Conservation (phyloP, 768 basidiomycete genomes). For the Vararia minispora region DNA sequence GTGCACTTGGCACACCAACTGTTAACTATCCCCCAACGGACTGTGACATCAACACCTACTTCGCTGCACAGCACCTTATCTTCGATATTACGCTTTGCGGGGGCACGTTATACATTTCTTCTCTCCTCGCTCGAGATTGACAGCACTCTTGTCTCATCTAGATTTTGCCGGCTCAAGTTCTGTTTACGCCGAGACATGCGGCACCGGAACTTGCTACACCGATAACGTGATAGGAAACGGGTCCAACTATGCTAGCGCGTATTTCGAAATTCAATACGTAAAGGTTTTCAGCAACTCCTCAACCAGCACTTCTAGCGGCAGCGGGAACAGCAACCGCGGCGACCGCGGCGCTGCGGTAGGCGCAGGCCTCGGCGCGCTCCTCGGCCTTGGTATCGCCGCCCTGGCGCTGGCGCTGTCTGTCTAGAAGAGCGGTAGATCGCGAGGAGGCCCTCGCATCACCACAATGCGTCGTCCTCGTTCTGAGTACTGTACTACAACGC, state of each 20-base stretch:
- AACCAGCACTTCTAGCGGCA: neutral
- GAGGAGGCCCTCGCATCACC: too few relatives aligned
- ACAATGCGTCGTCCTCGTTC: too few relatives aligned
- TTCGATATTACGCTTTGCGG: constrained; percentile 70
- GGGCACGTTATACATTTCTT: constrained; percentile 23
- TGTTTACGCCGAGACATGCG: constrained; percentile 5
- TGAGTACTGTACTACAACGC: too few relatives aligned
- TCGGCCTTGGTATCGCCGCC: neutral
- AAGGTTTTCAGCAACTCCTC: constrained; percentile 17
- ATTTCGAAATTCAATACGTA: constrained; percentile 32
- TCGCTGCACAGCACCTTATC: constrained; percentile 54
- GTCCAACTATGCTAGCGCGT: constrained; percentile 23
- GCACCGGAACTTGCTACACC: constrained; percentile 11
- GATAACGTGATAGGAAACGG: constrained; percentile 26
- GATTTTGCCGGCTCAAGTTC: neutral
- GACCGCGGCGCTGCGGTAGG: too few relatives aligned
- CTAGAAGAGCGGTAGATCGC: too few relatives aligned
- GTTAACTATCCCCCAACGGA: constrained; percentile 53
- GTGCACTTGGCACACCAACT: constrained; percentile 51
- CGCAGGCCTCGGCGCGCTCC: neutral
- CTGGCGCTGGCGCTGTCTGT: neutral
- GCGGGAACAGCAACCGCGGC: too few relatives aligned
- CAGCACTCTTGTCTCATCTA: constrained; percentile 7
- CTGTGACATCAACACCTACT: constrained; percentile 43
- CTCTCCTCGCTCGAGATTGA: constrained; percentile 9